phyloP scores from a whole-genome alignment of 1,284 basidiomycete genomes.

The Bondarzewia mesenterica region DNA sequence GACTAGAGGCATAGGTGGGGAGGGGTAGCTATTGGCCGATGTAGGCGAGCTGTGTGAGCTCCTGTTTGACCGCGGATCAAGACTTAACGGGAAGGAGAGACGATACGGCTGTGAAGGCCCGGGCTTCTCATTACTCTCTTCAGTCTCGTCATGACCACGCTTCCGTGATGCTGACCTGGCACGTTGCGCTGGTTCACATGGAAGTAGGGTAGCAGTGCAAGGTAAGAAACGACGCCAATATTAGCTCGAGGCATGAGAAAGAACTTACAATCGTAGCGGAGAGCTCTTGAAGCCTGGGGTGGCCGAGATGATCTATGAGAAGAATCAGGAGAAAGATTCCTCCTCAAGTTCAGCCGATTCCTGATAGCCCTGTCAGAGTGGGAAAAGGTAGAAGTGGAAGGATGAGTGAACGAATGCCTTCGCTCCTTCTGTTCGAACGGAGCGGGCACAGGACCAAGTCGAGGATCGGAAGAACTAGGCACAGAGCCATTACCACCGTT shows the following conservation, averaged over 20 bases:
- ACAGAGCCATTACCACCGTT: conserved; percentile 10
- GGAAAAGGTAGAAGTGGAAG: conserved; percentile 15
- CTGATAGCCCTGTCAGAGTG: conserved; percentile 43
- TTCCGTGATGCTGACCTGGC: conserved; percentile 69
- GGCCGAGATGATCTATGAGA: conserved; percentile 45
- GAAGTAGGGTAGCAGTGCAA: conserved; percentile 5
- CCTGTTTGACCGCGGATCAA: conserved; percentile 25
- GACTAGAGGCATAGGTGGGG: conserved; percentile 46
- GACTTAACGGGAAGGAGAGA: conserved; percentile 11
- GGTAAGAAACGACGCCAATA: conserved; percentile 13
- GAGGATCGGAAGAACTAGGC: neutral
- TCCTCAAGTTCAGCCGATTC: conserved; percentile 34
- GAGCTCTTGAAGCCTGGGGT: conserved; percentile 52
- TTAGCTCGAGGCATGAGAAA: conserved; percentile 6
- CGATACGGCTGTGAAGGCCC: conserved; percentile 26
- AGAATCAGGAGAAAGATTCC: conserved; percentile 56
- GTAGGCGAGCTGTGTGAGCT: conserved; percentile 70
- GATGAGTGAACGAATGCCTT: conserved; percentile 13
- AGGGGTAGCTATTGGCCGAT: conserved; percentile 57
- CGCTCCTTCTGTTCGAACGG: conserved; percentile 12
- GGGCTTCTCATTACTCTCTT: conserved; percentile 29
- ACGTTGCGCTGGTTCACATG: conserved; percentile 39
- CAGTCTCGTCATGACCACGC: conserved; percentile 60
- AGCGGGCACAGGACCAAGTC: conserved; percentile 3
- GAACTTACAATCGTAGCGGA: conserved; percentile 57